A percentile compares a stretch with the other conserved stretches of the same genome.
Evolutionary conservation across 1,139 yeast genomes (phyloP).

Genomic region (Suhomyces maxii): DNA sequence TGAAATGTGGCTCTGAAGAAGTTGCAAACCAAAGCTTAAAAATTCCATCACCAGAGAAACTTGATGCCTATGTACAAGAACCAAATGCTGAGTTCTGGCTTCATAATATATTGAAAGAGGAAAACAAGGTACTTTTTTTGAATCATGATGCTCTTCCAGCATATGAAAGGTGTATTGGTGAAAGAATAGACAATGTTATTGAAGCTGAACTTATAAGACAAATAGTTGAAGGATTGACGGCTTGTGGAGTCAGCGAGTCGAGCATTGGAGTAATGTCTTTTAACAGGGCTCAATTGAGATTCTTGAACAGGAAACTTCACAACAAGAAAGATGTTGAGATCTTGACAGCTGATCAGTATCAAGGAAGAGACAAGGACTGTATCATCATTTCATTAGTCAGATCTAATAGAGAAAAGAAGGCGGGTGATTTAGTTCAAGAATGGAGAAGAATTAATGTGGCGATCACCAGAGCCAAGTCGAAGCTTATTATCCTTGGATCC

Average conservation of each 20-base stretch:
- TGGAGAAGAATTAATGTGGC: slow-evolving; percentile 95
- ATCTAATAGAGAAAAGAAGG: slow-evolving; percentile 63
- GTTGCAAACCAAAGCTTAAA: slow-evolving; percentile 60
- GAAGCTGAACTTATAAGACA: slow-evolving; percentile 70
- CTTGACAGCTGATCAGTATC: slow-evolving; percentile 92
- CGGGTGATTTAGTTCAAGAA: slow-evolving; percentile 80
- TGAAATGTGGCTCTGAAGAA: slow-evolving; percentile 68
- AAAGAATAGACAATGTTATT: slow-evolving; percentile 65
- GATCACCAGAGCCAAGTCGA: slow-evolving; percentile 84
- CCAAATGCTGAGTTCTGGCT: slow-evolving; percentile 28
- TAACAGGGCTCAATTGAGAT: slow-evolving; percentile 75
- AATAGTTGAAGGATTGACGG: slow-evolving; percentile 57
- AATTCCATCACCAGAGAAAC: slow-evolving; percentile 41
- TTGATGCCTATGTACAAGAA: slow-evolving; percentile 14
- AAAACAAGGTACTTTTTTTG: slow-evolving; percentile 66
- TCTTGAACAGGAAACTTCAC: slow-evolving; percentile 48
- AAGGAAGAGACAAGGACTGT: slow-evolving; percentile 93
- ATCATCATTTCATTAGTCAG: slow-evolving; percentile 85
- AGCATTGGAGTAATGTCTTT: slow-evolving; percentile 86
- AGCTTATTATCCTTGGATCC: slow-evolving; percentile 82
- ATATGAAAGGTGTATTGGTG: slow-evolving; percentile 57
- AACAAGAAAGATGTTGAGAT: slow-evolving; percentile 58
- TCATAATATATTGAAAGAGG: slow-evolving; percentile 27
- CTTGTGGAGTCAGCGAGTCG: slow-evolving; percentile 58
- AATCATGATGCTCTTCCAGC: slow-evolving; percentile 74